phyloP scores from a whole-genome alignment of 129 eudicot genomes.

The Lactuca saligna region DNA sequence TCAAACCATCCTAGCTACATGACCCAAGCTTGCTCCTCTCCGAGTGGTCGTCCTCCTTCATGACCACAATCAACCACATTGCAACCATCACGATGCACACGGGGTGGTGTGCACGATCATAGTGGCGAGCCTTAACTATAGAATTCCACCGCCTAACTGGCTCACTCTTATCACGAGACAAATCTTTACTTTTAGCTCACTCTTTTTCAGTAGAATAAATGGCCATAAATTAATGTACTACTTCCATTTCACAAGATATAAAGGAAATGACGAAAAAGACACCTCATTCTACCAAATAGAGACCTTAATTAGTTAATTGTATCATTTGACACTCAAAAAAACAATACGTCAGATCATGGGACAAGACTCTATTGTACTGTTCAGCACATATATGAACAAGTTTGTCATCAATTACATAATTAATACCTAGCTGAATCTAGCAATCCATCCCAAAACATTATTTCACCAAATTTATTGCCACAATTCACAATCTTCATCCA shows the following conservation, averaged over 20 bases:
- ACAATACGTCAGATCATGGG: not conserved
- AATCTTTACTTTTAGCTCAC: not conserved
- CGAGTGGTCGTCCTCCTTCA: no score
- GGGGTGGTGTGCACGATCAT: no score
- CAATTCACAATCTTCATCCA: slow-evolving; percentile 5
- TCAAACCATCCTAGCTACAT: no score
- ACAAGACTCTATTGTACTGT: slow-evolving; percentile 20
- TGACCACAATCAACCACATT: no score
- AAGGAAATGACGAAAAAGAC: not conserved
- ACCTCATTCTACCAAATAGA: not conserved
- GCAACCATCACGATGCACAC: no score
- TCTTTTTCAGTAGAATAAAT: not conserved
- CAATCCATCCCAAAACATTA: slow-evolving; percentile 6
- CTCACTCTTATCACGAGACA: not conserved
- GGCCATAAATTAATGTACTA: not conserved
- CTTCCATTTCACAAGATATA: not conserved
- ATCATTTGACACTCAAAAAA: slow-evolving; percentile 19
- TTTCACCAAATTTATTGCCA: slow-evolving; percentile 20
- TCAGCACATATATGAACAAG: slow-evolving; percentile 15
- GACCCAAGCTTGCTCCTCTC: no score
- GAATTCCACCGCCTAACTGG: no score
- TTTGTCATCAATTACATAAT: slow-evolving; percentile 8
- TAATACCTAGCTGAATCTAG: slow-evolving; percentile 28
- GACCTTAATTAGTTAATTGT: not conserved
- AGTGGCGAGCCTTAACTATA: no score